Base-by-base conservation (phyloP, 1,284 basidiomycete genomes). In the Microbotryomycetes sp. region DNA sequence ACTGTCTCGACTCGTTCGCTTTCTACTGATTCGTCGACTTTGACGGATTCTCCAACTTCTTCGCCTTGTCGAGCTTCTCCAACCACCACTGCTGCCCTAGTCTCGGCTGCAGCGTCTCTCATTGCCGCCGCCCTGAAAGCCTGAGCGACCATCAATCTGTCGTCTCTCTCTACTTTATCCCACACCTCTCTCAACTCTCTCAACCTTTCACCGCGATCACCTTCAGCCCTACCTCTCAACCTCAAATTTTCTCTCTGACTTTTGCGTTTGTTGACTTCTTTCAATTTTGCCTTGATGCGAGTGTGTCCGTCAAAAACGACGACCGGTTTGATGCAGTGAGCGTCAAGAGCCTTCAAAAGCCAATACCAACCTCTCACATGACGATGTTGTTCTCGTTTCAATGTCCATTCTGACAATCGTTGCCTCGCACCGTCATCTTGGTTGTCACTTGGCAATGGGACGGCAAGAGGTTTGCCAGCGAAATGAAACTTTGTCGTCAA, bases 261-360 rank as follows among this genome's bases (percentile, higher is more conserved):
- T 14, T 53, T 45, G 3, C 66, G 15, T 5, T 59, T 48, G 23
- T 46, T 31, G 16, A 47, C 54, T 58, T 68, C 64, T 23, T 16
- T 48, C 22, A 28, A 50, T 32, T 66, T 66, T n/a, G 56, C 64
- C 7, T 19, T n/a, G 15, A 56, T 19, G 7, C 67, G 45, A 25
- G 60, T 63, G 49, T 15, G 23, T 28, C 67, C 67, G 47, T 68
- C 67, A 31, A 68, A 66, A 1, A 68, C 67, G 50, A 68, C 62
- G 46, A 68, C 49, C 7, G 64, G 54, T 4, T 30, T 22, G 46
- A 68, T 64, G 42, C 47, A 51, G n/a, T 49, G n/a, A 25, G 25
- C 25, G 25, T 31, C 42, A 16, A 68, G 32, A 1, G 58, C 60
- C 19, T 28, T 45, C 29, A 68, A 29, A 29, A 68, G 62, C n/a